Evolutionary conservation across 2,329 filamentous ascomycete species (phyloP), one percentile per base, ranked within the genome.

Genomic region (Sporothrix variecibatus): DNA sequence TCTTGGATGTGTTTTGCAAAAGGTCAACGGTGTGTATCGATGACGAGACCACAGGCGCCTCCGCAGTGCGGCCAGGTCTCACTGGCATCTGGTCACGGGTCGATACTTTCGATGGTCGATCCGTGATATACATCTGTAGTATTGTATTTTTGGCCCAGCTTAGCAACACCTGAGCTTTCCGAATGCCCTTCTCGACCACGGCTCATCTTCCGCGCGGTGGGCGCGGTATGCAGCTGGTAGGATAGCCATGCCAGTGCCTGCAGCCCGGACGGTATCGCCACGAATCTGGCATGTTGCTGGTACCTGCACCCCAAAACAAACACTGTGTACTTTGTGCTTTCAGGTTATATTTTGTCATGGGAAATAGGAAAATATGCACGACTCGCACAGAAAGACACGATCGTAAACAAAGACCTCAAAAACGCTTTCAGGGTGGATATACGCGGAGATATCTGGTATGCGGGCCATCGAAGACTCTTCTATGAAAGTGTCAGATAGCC

Each of bases 231-330:
- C 67, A 38, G 67, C 28, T 15, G 5, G n/a, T 1, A 53, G 26
- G 46, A 17, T 53, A 12, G 9, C 28, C 67, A 70, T 70, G 49
- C 67, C 67, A 70, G 67, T 56, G 31, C 31, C 9, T 40, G 28
- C 43, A n/a, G 15, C 23, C 6, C 6, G 6, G 49, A 20, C 49
- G 67, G 20, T n/a, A 23, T 56, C 28, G 20, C 31, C 67, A 15
- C 28, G 28, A 23, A 17, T 17, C 31, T 56, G 67, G 49, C n/a
- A 56, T 70, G 49, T 26, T 20, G 23, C 46, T 26, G 8, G 28
- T n/a, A 49, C 20, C 43, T 23, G n/a, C 20, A 31, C 8, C 11
- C 8, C 56, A 20, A 65, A 65, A 65, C 60, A 67, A 31, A 31
- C 23, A 31, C 64, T 9, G 17, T n/a, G 28, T 23, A 9, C 6